Conservation (phyloP, 1,284 basidiomycete genomes). For the Cutaneotrichosporon cutaneum region DNA sequence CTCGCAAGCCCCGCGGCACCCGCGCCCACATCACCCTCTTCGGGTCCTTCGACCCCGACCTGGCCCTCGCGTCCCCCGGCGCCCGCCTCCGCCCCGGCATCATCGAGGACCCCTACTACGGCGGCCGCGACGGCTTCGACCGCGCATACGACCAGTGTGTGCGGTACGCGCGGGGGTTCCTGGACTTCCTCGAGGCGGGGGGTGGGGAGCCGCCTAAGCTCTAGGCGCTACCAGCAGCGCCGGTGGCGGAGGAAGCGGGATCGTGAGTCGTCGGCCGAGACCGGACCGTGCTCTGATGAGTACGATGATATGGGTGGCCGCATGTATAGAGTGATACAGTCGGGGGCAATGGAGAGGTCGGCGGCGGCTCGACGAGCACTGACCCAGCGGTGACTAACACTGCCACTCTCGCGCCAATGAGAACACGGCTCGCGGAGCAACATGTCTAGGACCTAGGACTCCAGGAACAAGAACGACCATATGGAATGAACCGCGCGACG, state of each 20-base stretch:
- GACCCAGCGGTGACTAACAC: not conserved
- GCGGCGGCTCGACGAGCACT: too few relatives aligned
- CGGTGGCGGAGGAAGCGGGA: not conserved
- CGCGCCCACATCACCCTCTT: slow-evolving; percentile 41
- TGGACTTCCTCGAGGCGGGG: slow-evolving; percentile 44
- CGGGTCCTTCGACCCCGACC: slow-evolving; percentile 40
- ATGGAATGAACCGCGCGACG: not conserved
- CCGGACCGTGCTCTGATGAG: too few relatives aligned
- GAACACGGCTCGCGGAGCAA: too few relatives aligned
- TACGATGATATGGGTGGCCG: too few relatives aligned
- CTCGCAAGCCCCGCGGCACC: slow-evolving; percentile 40
- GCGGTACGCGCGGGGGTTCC: slow-evolving; percentile 46
- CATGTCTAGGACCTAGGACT: too few relatives aligned
- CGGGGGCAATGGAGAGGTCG: not conserved
- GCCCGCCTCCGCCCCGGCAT: slow-evolving; percentile 20
- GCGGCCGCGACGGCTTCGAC: slow-evolving; percentile 53
- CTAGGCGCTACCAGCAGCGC: not conserved
- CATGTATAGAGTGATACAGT: not conserved
- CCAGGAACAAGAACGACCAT: too few relatives aligned
- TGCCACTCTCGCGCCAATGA: not conserved
- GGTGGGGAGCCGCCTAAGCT: slow-evolving; percentile 26
- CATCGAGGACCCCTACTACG: slow-evolving; percentile 54
- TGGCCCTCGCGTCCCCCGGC: slow-evolving; percentile 28
- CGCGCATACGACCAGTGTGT: slow-evolving; percentile 53
- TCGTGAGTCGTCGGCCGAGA: too few relatives aligned